These are phyloP conservation scores for Jatropha podagrica DNA, from an alignment of 441 rosid genomes.

Conservation along the genomic window DNA sequence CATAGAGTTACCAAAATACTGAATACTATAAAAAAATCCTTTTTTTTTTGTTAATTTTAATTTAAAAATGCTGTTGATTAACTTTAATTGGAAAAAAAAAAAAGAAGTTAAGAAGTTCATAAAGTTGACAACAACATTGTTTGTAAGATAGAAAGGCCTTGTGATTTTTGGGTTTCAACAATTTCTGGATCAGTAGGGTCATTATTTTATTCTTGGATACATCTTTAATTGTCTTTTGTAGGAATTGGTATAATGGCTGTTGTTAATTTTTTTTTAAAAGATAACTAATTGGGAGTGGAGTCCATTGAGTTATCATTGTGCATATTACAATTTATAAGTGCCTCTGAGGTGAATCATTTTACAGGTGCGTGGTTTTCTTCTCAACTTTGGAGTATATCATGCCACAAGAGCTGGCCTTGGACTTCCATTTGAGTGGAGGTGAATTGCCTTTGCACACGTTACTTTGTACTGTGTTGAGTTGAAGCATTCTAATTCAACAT, in stretches of 20 bases:
- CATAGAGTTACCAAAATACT: neutral
- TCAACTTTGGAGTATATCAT: slow-evolving; percentile 89
- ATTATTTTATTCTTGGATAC: neutral
- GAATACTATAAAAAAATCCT: neutral
- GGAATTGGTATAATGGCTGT: neutral
- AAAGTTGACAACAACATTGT: neutral
- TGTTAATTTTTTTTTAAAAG: neutral
- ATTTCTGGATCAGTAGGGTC: neutral
- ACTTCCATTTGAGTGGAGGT: slow-evolving; percentile 94
- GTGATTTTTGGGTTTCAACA: neutral
- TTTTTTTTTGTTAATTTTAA: neutral
- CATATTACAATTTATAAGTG: neutral
- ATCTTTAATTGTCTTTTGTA: neutral
- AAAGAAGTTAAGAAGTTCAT: neutral
- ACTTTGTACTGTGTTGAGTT: slow-evolving; percentile 6
- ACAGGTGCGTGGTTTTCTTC: slow-evolving; percentile 95
- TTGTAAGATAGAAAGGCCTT: neutral
- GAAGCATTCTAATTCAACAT: neutral
- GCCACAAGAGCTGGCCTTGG: slow-evolving; percentile 97
- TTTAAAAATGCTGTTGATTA: neutral
- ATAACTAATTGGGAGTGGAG: neutral
- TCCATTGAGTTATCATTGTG: neutral
- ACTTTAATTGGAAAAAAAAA: neutral
- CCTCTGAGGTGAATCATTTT: slow-evolving; percentile 10
- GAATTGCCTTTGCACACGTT: slow-evolving; percentile 17